A percentile compares a stretch with the other conserved stretches of the same genome.
Evolutionary conservation across 371 early-diverging fungal genomes (phyloP).

Genomic region (Encephalitozoon hellem): DNA sequence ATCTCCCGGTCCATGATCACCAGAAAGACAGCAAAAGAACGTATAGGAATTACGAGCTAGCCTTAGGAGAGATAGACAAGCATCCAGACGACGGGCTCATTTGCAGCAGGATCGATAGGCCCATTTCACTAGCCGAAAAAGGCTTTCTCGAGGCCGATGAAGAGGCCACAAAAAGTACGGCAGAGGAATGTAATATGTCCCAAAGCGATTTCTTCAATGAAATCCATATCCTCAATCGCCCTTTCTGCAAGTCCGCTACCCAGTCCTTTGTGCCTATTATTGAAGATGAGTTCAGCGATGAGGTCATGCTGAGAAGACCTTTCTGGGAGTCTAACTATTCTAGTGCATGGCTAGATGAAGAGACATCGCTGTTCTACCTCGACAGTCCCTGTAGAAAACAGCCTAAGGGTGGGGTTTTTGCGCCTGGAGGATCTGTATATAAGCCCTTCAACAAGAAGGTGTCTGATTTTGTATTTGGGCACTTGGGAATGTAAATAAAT

Average conservation of each 20-base stretch:
- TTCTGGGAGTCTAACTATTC: background rate
- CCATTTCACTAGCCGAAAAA: background rate
- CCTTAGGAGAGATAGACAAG: background rate
- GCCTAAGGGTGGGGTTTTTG: background rate
- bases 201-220: background rate
- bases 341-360: background rate
- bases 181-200: background rate
- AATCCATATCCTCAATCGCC: background rate
- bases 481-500: slow-evolving; percentile 12
- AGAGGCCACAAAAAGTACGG: background rate
- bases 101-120: background rate
- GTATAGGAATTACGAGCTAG: background rate
- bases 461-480: background rate
- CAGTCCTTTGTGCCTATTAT: background rate
- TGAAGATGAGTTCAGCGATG: background rate
- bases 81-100: background rate
- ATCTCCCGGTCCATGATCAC: background rate
- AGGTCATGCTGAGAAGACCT: background rate
- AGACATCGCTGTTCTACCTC: background rate
- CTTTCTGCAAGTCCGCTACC: background rate
- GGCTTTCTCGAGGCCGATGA: background rate
- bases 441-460: background rate
- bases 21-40: background rate
- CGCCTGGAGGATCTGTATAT: background rate
- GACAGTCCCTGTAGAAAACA: background rate